Base-by-base conservation (phyloP, 2,329 filamentous ascomycete species). In the Bertia moriformis region DNA sequence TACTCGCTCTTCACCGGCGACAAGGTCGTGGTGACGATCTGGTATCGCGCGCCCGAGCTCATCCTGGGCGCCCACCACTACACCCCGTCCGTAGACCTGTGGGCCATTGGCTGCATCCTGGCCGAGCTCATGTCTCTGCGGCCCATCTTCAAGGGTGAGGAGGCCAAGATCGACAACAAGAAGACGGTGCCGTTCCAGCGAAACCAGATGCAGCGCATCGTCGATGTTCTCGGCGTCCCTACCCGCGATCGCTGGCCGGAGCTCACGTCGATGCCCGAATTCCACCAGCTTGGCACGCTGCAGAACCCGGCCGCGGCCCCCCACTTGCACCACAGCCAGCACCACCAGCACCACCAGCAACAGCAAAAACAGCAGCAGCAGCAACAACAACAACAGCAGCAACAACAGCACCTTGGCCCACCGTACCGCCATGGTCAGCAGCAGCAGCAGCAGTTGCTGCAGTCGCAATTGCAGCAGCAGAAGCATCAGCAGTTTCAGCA, bases 141-240 rank as follows among this genome's bases (percentile, higher is more conserved):
- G 1, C 91, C 91, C 0, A 96, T 98, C 40, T 98, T 98, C 59
- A 98, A 98, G 55, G 91, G 91, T 0, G 91, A 98, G 53, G 91
- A 98, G 59, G 91, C 91, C 14, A 98, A 98, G 62, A 95, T 96
- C 83, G 91, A 98, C 58, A 84, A 75, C 49, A 98, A 98, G 60
- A 96, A 96, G 62, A 91, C 84, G 1, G 88, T 96, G 0, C 91
- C 91, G 0, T 98, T 98, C 49, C 91, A 98, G 59, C 76, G 88
- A 13, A 95, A 95, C 51, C 91, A 98, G 62, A 96, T 98, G 89
- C 86, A 91, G 53, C 95, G 94, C 61, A 98, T 98, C 49, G 85
- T 94, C 27, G 91, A 98, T 54, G 87, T 98, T 44, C 80, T 98
- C 65, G 91, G 91, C 19, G 64, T 94, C 46, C 91, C 91, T 0